Conservation (phyloP, 805 yeast genomes). For the Pichia phayaonensis region DNA sequence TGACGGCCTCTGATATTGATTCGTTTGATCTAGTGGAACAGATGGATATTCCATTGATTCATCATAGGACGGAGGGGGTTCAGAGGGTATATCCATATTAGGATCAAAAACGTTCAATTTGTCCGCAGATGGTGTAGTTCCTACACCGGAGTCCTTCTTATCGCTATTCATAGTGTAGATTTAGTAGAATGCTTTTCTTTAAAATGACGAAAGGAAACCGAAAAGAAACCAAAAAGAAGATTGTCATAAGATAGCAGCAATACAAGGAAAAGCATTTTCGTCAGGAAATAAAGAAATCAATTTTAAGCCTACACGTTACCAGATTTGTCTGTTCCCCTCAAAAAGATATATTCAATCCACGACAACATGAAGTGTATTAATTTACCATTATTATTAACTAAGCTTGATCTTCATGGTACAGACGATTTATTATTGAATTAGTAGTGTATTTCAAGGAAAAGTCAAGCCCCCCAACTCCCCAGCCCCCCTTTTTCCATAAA, state of each 20-base stretch:
- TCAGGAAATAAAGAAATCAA: too few species aligned
- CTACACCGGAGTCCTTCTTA: neutral
- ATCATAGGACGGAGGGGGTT: constrained; percentile 40
- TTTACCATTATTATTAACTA: too few species aligned
- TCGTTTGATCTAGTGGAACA: constrained; percentile 8
- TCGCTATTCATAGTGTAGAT: neutral
- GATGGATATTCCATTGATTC: constrained; percentile 28
- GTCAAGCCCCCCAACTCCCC: too few species aligned
- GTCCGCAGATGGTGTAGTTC: constrained; percentile 4
- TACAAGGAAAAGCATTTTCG: neutral
- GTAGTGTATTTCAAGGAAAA: too few species aligned
- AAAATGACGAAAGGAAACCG: too few species aligned
- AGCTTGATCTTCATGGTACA: too few species aligned
- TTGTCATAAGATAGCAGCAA: neutral
- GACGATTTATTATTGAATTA: too few species aligned
- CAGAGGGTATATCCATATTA: constrained; percentile 13
- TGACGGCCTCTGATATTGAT: constrained; percentile 1
- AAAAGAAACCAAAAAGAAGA: neutral
- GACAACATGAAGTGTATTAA: neutral
- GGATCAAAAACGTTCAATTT: constrained; percentile 10
- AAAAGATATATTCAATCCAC: too few species aligned
- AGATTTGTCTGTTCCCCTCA: too few species aligned
- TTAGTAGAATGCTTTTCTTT: too few species aligned
- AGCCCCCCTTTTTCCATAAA: too few species aligned
- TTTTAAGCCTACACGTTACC: neutral